These are phyloP conservation scores for Sphagnum tenellum DNA, from an alignment of 225 moss, liverwort and hornwort species.

Conservation along the genomic window DNA sequence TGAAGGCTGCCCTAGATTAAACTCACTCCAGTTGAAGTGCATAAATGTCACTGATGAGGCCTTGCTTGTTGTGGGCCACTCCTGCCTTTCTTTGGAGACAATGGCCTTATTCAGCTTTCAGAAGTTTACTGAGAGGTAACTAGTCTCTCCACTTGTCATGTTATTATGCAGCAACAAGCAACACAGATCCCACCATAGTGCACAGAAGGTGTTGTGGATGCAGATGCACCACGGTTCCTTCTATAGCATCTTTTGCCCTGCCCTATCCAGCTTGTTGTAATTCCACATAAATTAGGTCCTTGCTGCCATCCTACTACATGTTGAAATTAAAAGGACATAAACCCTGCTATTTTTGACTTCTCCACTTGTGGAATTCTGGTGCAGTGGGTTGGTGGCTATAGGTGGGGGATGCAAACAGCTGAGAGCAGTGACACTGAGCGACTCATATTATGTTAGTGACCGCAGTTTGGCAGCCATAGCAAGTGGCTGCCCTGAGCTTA, in stretches of 20 bases:
- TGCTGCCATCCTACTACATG: too few relatives aligned
- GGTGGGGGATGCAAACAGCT: constrained; percentile 61
- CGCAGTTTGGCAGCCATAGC: constrained; percentile 59
- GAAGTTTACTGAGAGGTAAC: constrained; percentile 53
- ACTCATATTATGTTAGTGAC: constrained; percentile 66
- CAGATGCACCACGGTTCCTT: too few relatives aligned
- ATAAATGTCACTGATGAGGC: constrained; percentile 74
- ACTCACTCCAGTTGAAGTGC: constrained; percentile 50
- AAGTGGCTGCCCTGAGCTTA: constrained; percentile 56
- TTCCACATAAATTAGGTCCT: too few relatives aligned
- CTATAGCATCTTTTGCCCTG: too few relatives aligned
- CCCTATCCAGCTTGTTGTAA: too few relatives aligned
- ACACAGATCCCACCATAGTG: background rate
- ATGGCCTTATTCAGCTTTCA: constrained; percentile 68
- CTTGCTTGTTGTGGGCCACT: constrained; percentile 53
- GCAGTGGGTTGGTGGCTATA: constrained; percentile 64
- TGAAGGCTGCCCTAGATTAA: constrained; percentile 45
- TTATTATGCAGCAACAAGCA: background rate
- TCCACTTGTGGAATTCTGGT: too few relatives aligned
- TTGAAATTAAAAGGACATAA: too few relatives aligned
- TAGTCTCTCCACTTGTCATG: background rate
- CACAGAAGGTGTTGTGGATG: too few relatives aligned
- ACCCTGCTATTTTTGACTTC: too few relatives aligned
- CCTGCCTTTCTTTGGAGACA: constrained; percentile 47
- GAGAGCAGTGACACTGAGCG: constrained; percentile 53